Base-by-base conservation (phyloP, 1,139 yeast genomes). In the Candida freyschussii region DNA sequence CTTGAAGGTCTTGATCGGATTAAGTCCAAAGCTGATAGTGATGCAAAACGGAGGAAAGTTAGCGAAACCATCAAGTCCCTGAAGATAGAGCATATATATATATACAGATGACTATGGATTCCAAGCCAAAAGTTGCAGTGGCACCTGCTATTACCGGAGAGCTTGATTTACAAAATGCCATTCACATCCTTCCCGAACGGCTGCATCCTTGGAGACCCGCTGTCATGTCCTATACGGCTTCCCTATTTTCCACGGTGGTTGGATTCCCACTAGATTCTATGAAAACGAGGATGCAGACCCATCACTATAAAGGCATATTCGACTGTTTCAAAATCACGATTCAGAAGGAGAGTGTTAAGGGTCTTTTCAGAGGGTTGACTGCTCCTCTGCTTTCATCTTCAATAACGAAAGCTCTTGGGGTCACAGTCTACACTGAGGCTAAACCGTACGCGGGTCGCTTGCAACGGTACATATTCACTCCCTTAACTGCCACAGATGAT, bases 221-320 rank as follows among this genome's bases (percentile, higher is more conserved):
- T 12, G 58, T 77, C 4, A 52, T 79, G 36, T 81, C 89, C 3
- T 79, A 77, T 47, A 61, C 75, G 0, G 69, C 94, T 1, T 79
- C 93, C 1, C 57, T 81, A 32, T 59, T 73, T 11, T 72, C 91
- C 11, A 81, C 89, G 1, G 66, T 76, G 6, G 67, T 76, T n/a
- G 94, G 93, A 8, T 85, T 78, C 51, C 96, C 96, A 0, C 57
- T 86, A 30, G 96, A 86, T 53, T 80, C 94, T 9, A 67, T 86
- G 37, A 86, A 86, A 55, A 84, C 94, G 0, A 61, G 95, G 43
- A 78, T 83, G 75, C 95, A 86, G 55, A 81, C 95, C 0, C 82
- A 83, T 55, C 67, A 70, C 29, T 84, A 75, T 57, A 61, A 62
- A 10, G 67, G 75, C 28, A 70, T 79, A 28, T 57, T 67, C 42